These are phyloP conservation scores for Brassica juncea DNA, from an alignment of 345 rosid genomes.

Conservation along the genomic window DNA sequence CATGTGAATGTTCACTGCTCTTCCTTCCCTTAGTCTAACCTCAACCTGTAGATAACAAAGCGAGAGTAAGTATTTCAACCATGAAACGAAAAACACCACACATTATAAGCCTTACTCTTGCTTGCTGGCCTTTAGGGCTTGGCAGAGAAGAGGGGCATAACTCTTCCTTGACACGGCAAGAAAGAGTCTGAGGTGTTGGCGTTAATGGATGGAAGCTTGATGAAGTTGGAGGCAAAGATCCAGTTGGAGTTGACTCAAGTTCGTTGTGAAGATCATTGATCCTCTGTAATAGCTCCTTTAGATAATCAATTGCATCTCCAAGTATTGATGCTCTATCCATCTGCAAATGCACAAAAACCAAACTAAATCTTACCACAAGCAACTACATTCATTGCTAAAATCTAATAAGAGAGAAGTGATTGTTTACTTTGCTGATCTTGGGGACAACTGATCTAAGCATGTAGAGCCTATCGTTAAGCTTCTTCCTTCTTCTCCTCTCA, in stretches of 20 bases:
- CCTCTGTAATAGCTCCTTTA: conserved; percentile 92
- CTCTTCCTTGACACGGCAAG: conserved; percentile 78
- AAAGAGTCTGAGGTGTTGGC: conserved; percentile 76
- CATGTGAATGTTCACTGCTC: conserved; percentile 98
- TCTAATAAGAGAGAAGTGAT: conserved; percentile 17
- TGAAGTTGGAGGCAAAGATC: conserved; percentile 60
- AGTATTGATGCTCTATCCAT: conserved; percentile 99
- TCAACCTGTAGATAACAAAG: conserved; percentile 57
- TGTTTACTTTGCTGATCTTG: conserved; percentile 89
- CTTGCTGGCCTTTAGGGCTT: conserved; percentile 80
- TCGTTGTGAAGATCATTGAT: conserved; percentile 90
- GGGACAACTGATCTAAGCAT: conserved; percentile 99
- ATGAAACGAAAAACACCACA: no score
- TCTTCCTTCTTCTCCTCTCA: conserved; percentile 93
- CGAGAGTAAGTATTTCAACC: not conserved
- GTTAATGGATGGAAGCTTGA: conserved; percentile 81
- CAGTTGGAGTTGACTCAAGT: conserved; percentile 74
- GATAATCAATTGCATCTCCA: conserved; percentile 93
- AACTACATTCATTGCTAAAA: conserved; percentile 5
- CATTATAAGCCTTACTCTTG: conserved; percentile 55
- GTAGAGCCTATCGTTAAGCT: conserved; percentile 95
- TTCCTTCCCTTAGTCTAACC: conserved; percentile 90
- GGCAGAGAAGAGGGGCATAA: conserved; percentile 66
- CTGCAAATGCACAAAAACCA: conserved; percentile 41
- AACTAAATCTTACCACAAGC: conserved; percentile 1